These are phyloP conservation scores for Senna siamea DNA, from an alignment of 306 rosid species.

Conservation along the genomic window DNA sequence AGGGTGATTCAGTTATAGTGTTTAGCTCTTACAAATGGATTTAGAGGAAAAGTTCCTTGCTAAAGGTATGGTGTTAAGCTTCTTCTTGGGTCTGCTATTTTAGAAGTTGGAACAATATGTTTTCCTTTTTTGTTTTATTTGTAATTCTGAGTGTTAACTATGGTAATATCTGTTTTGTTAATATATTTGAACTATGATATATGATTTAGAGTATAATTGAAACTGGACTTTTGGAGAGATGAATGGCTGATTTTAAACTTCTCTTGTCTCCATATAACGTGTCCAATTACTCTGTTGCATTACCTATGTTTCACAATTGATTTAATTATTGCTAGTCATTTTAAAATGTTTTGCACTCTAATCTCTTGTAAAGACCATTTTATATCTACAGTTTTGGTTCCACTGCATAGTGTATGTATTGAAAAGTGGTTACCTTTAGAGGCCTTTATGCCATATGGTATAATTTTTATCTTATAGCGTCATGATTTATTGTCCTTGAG, in stretches of 20 bases:
- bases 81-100: constrained; percentile 15
- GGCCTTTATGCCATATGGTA: background rate
- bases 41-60: constrained; percentile 66
- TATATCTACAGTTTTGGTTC: constrained; percentile 25
- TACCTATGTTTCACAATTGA: background rate
- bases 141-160: constrained; percentile 10
- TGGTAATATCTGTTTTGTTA: constrained; percentile 17
- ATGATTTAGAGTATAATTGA: constrained; percentile 22
- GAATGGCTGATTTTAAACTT: background rate
- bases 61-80: constrained; percentile 60
- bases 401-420: constrained; percentile 5
- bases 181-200: background rate
- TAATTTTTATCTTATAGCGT: constrained; percentile 23
- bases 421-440: constrained; percentile 26
- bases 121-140: constrained; percentile 10
- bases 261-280: background rate
- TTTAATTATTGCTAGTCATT: constrained; percentile 6
- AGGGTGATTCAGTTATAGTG: constrained; percentile 40
- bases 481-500: constrained; percentile 22
- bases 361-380: constrained; percentile 26
- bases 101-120: constrained; percentile 7
- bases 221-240: constrained; percentile 25
- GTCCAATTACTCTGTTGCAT: constrained; percentile 6
- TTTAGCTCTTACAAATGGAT: constrained; percentile 54
- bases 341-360: constrained; percentile 19